phyloP scores from a whole-genome alignment of 2,329 filamentous ascomycete species.

The Talaromyces sp. region DNA sequence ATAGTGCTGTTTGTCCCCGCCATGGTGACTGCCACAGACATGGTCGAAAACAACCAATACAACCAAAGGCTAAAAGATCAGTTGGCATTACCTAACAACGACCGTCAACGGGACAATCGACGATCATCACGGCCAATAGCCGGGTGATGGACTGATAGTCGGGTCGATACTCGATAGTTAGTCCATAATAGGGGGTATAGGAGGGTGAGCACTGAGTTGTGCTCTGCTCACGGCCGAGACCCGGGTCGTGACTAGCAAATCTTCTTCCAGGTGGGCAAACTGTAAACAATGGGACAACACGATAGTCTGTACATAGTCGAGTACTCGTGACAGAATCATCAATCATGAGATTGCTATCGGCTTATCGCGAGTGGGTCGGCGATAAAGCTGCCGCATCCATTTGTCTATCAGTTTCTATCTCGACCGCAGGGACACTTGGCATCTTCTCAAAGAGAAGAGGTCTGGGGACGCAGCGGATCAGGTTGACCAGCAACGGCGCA shows the following conservation, averaged over 20 bases:
- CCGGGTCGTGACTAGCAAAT: background rate
- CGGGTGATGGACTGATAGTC: background rate
- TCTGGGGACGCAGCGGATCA: background rate
- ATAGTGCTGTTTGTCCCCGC: too few species aligned
- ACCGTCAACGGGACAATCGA: background rate
- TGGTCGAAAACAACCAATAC: too few species aligned
- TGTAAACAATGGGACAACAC: background rate
- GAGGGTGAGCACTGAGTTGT: background rate
- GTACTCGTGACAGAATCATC: background rate
- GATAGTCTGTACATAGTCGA: background rate
- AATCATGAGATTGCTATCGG: background rate
- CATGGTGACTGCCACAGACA: too few species aligned
- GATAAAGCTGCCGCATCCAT: background rate
- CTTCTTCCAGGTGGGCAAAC: background rate
- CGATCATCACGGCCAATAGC: background rate
- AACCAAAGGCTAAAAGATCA: background rate
- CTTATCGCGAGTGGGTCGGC: background rate
- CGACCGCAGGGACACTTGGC: background rate
- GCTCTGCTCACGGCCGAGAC: too few species aligned
- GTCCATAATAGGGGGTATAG: background rate
- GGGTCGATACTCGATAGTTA: background rate
- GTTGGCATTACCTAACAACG: background rate
- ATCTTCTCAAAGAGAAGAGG: background rate
- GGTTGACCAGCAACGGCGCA: too few species aligned
- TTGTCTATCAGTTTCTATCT: background rate